phyloP scores from a whole-genome alignment of 1,284 basidiomycete species.

The Macrocystidia cucumis region DNA sequence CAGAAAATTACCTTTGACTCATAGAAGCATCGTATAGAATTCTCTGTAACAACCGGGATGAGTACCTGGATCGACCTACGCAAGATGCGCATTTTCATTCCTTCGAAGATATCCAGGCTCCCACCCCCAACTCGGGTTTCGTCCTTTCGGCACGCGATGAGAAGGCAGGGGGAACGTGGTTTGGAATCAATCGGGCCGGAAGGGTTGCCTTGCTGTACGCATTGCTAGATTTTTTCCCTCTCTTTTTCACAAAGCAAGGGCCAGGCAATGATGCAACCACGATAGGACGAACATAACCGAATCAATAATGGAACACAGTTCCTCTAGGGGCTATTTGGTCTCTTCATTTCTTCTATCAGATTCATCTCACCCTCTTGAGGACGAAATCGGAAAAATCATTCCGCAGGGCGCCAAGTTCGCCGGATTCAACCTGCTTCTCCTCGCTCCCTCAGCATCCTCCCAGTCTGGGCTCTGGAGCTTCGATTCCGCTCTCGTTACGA shows the following conservation, averaged over 20 bases:
- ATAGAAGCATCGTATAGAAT: conserved; percentile 53
- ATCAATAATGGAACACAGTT: conserved; percentile 31
- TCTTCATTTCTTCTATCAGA: conserved; percentile 57
- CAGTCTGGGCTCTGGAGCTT: conserved; percentile 28
- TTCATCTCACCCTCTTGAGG: conserved; percentile 33
- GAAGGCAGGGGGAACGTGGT: conserved; percentile 71
- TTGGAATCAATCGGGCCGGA: conserved; percentile 58
- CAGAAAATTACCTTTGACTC: too few species aligned
- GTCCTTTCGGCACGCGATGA: conserved; percentile 70
- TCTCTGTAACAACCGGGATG: conserved; percentile 71
- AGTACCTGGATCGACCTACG: conserved; percentile 61
- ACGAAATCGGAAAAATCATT: conserved; percentile 35
- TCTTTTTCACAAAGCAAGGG: conserved; percentile 8
- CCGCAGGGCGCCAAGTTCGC: conserved; percentile 47
- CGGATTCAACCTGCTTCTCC: conserved; percentile 71
- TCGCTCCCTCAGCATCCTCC: conserved; percentile 28
- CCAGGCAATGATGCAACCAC: conserved; percentile 12
- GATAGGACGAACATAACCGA: conserved; percentile 78
- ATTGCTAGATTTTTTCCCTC: conserved; percentile 8
- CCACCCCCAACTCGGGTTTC: conserved; percentile 18
- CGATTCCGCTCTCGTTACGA: conserved; percentile 53
- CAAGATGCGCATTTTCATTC: conserved; percentile 54
- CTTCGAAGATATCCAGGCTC: conserved; percentile 28
- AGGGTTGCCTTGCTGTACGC: conserved; percentile 65
- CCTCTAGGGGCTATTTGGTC: conserved; percentile 61